Percentiles rank a stretch among this genome's conserved stretches.
Conservation (phyloP, 2,329 filamentous ascomycete genomes). For the Domatiomyces globalis region DNA sequence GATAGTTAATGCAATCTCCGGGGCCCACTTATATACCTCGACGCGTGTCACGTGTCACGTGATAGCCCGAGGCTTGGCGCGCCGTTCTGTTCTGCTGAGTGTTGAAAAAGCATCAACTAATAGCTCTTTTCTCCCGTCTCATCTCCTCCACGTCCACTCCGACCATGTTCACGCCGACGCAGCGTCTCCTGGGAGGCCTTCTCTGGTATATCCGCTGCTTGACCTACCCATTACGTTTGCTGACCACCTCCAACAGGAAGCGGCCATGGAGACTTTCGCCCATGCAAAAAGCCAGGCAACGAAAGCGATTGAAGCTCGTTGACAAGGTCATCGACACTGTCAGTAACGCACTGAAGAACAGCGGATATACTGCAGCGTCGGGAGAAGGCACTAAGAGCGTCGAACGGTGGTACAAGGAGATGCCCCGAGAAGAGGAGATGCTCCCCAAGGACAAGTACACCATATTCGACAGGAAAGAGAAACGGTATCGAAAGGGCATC, state of each 20-base stretch:
- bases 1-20: too few species aligned
- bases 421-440: conserved; percentile 95
- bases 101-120: too few species aligned
- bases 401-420: conserved; percentile 84
- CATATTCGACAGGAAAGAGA: conserved; percentile 91
- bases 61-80: too few species aligned
- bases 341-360: conserved; percentile 59
- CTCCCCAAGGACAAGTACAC: conserved; percentile 93
- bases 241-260: conserved; percentile 48
- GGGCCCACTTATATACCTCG: too few species aligned
- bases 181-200: conserved; percentile 62
- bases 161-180: conserved; percentile 72
- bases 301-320: conserved; percentile 67
- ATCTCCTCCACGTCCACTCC: not conserved
- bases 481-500: conserved; percentile 90
- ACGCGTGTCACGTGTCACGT: too few species aligned
- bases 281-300: conserved; percentile 79
- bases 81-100: too few species aligned
- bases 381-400: conserved; percentile 59
- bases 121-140: too few species aligned
- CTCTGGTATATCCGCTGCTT: conserved; percentile 48
- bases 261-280: conserved; percentile 88
- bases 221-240: not conserved
- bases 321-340: conserved; percentile 77
- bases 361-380: conserved; percentile 31